These are phyloP conservation scores for Pinus albicaulis DNA, from an alignment of 75 land plant species.

Conservation along the genomic window DNA sequence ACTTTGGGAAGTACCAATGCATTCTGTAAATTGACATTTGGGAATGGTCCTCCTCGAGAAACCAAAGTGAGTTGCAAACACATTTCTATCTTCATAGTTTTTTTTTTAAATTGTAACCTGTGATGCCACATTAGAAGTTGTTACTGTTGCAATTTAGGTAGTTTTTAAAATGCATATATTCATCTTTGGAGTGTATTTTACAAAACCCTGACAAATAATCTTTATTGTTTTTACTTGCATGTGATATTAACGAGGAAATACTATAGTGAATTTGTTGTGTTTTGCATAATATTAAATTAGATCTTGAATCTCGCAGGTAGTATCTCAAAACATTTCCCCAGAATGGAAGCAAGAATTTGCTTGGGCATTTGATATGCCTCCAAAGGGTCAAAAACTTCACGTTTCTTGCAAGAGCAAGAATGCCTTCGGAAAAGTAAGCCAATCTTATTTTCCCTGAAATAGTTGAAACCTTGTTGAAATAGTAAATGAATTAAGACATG, in stretches of 20 bases:
- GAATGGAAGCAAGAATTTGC: constrained; percentile 37
- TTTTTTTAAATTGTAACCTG: neutral
- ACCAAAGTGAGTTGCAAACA: constrained; percentile 21
- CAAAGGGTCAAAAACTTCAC: constrained; percentile 31
- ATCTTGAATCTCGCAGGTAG: constrained; percentile 16
- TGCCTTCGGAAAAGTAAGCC: constrained; percentile 26
- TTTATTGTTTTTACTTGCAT: neutral
- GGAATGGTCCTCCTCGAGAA: constrained; percentile 27
- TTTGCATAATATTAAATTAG: neutral
- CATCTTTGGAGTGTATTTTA: neutral
- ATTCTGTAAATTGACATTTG: constrained; percentile 28
- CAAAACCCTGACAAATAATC: neutral
- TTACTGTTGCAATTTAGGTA: neutral
- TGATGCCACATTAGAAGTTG: too few relatives aligned
- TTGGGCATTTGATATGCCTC: constrained; percentile 33
- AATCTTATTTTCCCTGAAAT: neutral
- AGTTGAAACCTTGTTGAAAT: neutral
- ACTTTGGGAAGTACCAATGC: constrained; percentile 28
- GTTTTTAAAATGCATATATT: neutral
- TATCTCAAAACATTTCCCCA: constrained; percentile 18
- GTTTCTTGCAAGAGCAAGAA: constrained; percentile 30
- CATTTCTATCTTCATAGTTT: neutral
- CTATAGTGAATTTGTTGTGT: neutral
- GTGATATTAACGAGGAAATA: neutral
- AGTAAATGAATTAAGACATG: neutral